phyloP scores from a whole-genome alignment of 257 asterid genomes.

The Catharanthus roseus region DNA sequence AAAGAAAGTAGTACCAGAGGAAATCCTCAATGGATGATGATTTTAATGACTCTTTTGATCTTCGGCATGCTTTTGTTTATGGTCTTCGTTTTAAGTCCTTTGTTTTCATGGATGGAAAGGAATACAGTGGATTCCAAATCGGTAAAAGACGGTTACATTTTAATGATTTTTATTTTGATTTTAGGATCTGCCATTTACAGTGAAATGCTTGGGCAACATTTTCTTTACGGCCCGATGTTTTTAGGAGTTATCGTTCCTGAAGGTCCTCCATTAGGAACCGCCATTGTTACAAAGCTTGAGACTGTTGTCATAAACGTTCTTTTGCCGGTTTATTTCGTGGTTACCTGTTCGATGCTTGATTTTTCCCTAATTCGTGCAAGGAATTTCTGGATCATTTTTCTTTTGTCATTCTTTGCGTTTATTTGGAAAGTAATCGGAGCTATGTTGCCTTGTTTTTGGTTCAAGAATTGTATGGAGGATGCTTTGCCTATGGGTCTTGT shows the following conservation, averaged over 20 bases:
- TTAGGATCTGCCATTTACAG: conserved; percentile 27
- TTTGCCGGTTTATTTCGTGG: conserved; percentile 34
- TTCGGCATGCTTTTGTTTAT: conserved; percentile 18
- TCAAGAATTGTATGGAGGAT: conserved; percentile 20
- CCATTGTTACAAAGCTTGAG: conserved; percentile 34
- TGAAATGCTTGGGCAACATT: conserved; percentile 33
- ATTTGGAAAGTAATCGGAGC: conserved; percentile 29
- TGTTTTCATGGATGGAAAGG: conserved; percentile 22
- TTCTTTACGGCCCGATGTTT: conserved; percentile 34
- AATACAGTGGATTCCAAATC: conserved; percentile 18
- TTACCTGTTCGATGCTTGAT: conserved; percentile 29
- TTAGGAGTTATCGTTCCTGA: conserved; percentile 37
- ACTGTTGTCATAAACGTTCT: conserved; percentile 22
- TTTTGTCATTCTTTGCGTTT: conserved; percentile 19
- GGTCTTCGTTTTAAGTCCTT: conserved; percentile 24
- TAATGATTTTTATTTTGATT: conserved; percentile 16
- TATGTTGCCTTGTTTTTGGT: conserved; percentile 26
- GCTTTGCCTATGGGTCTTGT: conserved; percentile 32
- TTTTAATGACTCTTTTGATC: conserved; percentile 7
- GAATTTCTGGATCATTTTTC: conserved; percentile 25
- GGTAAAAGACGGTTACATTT: conserved; percentile 26
- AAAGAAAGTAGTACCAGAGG: conserved; percentile 10
- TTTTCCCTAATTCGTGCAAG: conserved; percentile 23
- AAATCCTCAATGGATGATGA: neutral
- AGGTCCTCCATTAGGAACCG: conserved; percentile 50